Conservation (phyloP, 768 basidiomycete species). For the Auriscalpium vulgare region DNA sequence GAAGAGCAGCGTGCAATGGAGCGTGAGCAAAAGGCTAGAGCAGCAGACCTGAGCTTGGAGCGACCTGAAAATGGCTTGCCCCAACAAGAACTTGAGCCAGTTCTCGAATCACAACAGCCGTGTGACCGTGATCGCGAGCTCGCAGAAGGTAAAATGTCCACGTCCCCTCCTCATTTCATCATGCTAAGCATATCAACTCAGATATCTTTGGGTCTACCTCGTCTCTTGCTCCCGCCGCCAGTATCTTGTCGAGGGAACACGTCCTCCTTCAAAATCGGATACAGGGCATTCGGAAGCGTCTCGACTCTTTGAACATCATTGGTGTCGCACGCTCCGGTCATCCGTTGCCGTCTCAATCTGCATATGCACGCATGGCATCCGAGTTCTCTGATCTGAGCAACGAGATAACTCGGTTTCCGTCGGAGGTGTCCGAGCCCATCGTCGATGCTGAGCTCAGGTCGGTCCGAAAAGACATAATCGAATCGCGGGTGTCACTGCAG, state of each 20-base stretch:
- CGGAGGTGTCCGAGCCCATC: slow-evolving; percentile 27
- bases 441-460: slow-evolving; percentile 56
- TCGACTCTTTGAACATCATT: slow-evolving; percentile 55
- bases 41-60: no score
- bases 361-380: slow-evolving; percentile 37
- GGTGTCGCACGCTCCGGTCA: slow-evolving; percentile 33
- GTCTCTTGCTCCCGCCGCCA: neutral
- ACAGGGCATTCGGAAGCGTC: slow-evolving; percentile 45
- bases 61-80: no score
- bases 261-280: slow-evolving; percentile 42
- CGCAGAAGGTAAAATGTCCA: neutral
- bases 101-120: neutral
- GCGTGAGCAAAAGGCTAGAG: no score
- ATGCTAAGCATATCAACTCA: neutral
- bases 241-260: slow-evolving; percentile 21
- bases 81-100: no score
- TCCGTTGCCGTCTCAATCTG: slow-evolving; percentile 45
- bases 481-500: slow-evolving; percentile 39
- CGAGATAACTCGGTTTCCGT: slow-evolving; percentile 41
- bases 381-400: slow-evolving; percentile 38
- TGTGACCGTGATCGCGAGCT: neutral
- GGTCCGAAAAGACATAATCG: slow-evolving; percentile 50
- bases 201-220: neutral
- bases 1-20: no score
- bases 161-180: neutral